Percentiles rank a stretch among this genome's conserved stretches.
These are phyloP conservation scores for Lentinula boryana DNA, from an alignment of 768 basidiomycete genomes.

Conservation along the genomic window DNA sequence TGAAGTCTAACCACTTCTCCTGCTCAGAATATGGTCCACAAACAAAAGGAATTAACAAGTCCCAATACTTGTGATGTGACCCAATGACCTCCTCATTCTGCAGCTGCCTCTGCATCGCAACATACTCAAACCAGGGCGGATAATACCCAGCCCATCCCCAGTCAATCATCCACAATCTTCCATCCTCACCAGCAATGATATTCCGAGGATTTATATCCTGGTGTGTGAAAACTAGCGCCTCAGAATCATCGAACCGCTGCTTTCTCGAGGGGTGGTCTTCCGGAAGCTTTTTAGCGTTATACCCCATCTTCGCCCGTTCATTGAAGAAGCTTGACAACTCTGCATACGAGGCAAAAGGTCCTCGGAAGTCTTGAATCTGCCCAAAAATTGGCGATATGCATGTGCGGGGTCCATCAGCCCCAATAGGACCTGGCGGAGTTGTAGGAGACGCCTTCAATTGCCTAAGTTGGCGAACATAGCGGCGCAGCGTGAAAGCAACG, in stretches of 20 bases:
- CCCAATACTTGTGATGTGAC: background rate
- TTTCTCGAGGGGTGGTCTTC: slow-evolving; percentile 5
- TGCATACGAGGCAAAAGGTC: slow-evolving; percentile 13
- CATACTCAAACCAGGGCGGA: slow-evolving; percentile 9
- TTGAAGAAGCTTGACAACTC: slow-evolving; percentile 13
- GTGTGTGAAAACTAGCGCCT: slow-evolving; percentile 18
- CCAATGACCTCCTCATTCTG: slow-evolving; percentile 3
- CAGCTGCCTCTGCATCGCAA: slow-evolving; percentile 10
- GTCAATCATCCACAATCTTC: slow-evolving; percentile 16
- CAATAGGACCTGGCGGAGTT: slow-evolving; percentile 11
- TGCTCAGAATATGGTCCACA: background rate
- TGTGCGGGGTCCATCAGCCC: slow-evolving; percentile 5
- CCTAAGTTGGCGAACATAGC: slow-evolving; percentile 15
- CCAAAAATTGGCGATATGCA: slow-evolving; percentile 11
- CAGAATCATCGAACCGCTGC: slow-evolving; percentile 12
- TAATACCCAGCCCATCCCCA: slow-evolving; percentile 17
- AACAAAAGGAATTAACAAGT: background rate
- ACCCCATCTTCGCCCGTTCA: slow-evolving; percentile 4
- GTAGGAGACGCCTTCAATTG: slow-evolving; percentile 1
- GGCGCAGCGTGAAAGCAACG: slow-evolving; percentile 15
- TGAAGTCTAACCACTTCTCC: background rate
- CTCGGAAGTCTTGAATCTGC: background rate
- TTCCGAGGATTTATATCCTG: slow-evolving; percentile 15
- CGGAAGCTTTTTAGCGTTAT: background rate
- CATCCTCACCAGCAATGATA: slow-evolving; percentile 15